Base-by-base conservation (phyloP, 2,329 filamentous ascomycete species). In the Aureobasidium sp. region DNA sequence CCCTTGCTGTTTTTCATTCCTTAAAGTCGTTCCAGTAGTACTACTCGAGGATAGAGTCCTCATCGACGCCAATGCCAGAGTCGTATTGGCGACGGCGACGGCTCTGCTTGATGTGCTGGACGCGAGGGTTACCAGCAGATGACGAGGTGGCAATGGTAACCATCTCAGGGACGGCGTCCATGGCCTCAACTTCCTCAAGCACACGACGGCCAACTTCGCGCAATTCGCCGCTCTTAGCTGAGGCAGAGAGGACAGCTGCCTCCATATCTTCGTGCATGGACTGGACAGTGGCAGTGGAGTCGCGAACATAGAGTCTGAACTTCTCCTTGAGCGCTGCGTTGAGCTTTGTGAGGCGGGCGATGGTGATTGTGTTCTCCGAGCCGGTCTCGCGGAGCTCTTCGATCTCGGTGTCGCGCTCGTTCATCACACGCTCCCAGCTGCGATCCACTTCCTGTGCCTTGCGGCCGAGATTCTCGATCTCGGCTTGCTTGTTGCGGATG, bases 361-460 rank as follows among this genome's bases (percentile, higher is more conserved):
- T 61, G 63, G 62, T 67, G 58, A 65, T 62, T 29, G 61, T 63
- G n/a, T 63, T 33, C 9, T 64, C 66, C 17, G 68, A 67, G 7
- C 68, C 67, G 3, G 66, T 67, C 27, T 70, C 66, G 49, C 68
- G 69, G 7, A 78, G 70, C n/a, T 66, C 62, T 17, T 70, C 69
- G 60, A 78, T 75, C 49, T 76, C 72, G 50, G 68, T 67, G 49
- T 76, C 72, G 40, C 73, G 71, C 12, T 71, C 71, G 14, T 70
- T 68, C 22, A 77, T 68, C 12, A 75, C 69, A 57, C 76, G 74
- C 61, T 73, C 73, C 65, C 77, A 74, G 29, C 73, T 72, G 4
- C 69, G 70, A 62, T 79, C 77, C 50, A 75, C 73, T 42, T 70
- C 66, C 12, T 64, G 50, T 11, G 70, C 70, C 56, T 72, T 72